Conservation (phyloP, 2,329 filamentous ascomycete genomes). For the Trichoderma asperellum region DNA sequence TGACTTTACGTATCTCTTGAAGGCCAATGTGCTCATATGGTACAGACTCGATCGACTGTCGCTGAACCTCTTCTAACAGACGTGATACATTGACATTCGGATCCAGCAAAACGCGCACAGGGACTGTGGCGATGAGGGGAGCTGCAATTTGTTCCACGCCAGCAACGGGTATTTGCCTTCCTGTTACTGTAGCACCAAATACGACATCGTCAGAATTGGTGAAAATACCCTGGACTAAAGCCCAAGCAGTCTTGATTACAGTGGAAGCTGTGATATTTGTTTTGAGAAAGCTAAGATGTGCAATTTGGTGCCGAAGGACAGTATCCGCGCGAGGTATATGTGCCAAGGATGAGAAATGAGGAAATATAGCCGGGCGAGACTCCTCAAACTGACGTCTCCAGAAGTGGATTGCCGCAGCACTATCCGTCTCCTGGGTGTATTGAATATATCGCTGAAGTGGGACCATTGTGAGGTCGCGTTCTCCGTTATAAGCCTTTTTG, state of each 20-base stretch:
- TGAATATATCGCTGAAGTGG: neutral
- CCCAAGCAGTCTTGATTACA: conserved; percentile 48
- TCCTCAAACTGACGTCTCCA: neutral
- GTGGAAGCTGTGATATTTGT: conserved; percentile 25
- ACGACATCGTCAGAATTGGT: conserved; percentile 45
- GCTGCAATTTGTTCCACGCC: neutral
- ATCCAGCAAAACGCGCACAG: neutral
- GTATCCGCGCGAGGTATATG: neutral
- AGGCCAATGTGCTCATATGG: neutral
- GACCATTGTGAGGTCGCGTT: neutral
- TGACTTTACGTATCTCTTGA: neutral
- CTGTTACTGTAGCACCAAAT: conserved; percentile 46
- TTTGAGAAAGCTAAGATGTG: neutral
- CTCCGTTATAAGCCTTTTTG: neutral
- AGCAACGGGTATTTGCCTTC: neutral
- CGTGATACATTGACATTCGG: neutral
- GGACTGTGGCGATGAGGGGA: neutral
- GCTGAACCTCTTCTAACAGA: neutral
- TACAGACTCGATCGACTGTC: neutral
- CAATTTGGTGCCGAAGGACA: neutral
- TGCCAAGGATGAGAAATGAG: neutral
- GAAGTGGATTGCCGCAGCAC: neutral
- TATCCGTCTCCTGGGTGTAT: neutral
- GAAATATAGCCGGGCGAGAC: neutral
- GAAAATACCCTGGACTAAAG: conserved; percentile 55